Base-by-base conservation (phyloP, 2,329 filamentous ascomycete genomes). In the Venturia oleaginea region DNA sequence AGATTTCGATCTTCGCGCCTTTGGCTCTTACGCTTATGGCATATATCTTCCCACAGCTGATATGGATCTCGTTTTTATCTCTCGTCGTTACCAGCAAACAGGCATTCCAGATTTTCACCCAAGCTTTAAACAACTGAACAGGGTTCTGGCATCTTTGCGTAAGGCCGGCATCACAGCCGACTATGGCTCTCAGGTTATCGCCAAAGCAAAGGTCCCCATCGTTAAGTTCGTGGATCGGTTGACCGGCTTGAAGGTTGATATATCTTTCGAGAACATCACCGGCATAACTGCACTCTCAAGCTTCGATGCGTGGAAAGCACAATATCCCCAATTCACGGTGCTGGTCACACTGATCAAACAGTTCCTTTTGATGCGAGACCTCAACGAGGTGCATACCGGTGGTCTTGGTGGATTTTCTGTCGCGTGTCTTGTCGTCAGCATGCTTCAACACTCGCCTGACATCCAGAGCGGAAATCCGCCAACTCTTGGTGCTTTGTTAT, bases 351-450 rank as follows among this genome's bases (percentile, higher is more conserved):
- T 97, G 32, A 84, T 99, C 76, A 99, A 99, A 78, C 94, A 99
- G 69, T 92, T 95, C 66, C 79, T 99, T 32, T 81, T 89, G 43
- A 95, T 99, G 85, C 86, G 92, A 67, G 90, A 88, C 0, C 80
- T 97, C 62, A 97, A 97, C 69, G 94, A 99, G 75, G 92, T 96
- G 4, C 89, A 90, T 48, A 90, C 86, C 66, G 94, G 94, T 64
- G 94, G 94, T 2, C 86, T 99, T 62, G 94, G 94, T 63, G 94
- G 94, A 2, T 97, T 97, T 73, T 91, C 92, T 1, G 89, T 96
- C 68, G 97, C 93, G 64, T 99, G 94, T 78, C 81, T 99, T 67
- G 90, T 97, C 6, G 90, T 94, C 65, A 94, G 90, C 78, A 86
- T 96, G 75, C 78, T 97, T 59, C 90, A 96, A 72, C 81, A 90